Evolutionary conservation across 179 eudicot species (phyloP).

Genomic region (Corrigiola litoralis): DNA sequence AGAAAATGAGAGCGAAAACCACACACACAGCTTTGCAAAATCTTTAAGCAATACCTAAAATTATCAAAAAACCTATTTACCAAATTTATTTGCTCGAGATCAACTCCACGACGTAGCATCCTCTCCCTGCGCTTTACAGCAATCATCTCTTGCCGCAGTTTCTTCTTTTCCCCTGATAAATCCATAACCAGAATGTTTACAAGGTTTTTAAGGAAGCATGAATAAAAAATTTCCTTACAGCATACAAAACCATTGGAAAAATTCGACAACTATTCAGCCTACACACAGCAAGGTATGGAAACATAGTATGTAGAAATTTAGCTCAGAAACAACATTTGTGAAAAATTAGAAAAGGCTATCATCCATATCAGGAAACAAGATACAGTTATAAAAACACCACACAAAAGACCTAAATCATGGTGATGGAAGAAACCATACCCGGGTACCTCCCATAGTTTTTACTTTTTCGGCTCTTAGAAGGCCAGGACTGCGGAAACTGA

Average conservation of each 20-base stretch:
- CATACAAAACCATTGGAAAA: no score
- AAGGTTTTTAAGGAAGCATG: neutral
- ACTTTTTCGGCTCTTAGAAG: constrained; percentile 47
- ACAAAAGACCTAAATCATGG: neutral
- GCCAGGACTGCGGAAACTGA: constrained; percentile 79
- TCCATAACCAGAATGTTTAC: neutral
- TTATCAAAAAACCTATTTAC: constrained; percentile 33
- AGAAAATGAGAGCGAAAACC: no score
- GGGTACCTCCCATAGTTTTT: constrained; percentile 57
- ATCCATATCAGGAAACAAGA: neutral
- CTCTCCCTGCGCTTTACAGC: constrained; percentile 80
- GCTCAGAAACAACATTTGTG: no score
- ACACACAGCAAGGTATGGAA: no score
- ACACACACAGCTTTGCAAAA: neutral
- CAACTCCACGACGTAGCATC: constrained; percentile 81
- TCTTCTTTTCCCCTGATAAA: constrained; percentile 84
- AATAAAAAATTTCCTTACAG: constrained; percentile 7
- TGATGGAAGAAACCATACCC: constrained; percentile 37
- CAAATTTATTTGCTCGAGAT: constrained; percentile 73
- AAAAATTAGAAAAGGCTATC: no score
- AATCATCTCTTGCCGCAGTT: constrained; percentile 69
- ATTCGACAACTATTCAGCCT: neutral
- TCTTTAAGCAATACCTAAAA: neutral
- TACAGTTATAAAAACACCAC: neutral
- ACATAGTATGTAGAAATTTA: no score